These are phyloP conservation scores for Wickerhamiella azyma DNA, from an alignment of 805 yeast genomes.

Conservation along the genomic window DNA sequence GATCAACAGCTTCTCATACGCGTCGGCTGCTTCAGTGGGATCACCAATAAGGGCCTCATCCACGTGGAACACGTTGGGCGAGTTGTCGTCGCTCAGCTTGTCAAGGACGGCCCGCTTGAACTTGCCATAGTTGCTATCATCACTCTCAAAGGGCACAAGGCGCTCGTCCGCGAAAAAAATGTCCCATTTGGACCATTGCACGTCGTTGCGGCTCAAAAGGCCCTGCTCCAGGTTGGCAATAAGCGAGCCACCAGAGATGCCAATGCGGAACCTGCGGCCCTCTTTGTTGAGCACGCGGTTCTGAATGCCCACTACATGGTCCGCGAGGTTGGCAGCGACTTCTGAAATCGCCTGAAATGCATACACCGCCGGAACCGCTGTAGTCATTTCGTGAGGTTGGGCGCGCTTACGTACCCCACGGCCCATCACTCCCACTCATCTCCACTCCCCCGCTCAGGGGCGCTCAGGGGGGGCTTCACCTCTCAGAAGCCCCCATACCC, in stretches of 20 bases:
- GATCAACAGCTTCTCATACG: conserved; percentile 73
- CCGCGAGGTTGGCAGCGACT: conserved; percentile 95
- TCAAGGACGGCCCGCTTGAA: conserved; percentile 76
- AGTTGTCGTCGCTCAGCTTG: conserved; percentile 37
- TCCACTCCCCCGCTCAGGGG: no score
- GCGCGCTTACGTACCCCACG: neutral
- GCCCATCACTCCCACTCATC: no score
- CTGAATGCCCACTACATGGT: conserved; percentile 82
- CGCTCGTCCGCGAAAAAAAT: conserved; percentile 94
- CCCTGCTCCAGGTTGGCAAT: conserved; percentile 82
- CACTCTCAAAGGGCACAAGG: conserved; percentile 71
- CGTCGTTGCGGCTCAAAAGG: conserved; percentile 54
- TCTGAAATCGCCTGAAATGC: conserved; percentile 81
- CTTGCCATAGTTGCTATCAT: conserved; percentile 80
- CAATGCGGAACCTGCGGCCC: conserved; percentile 66
- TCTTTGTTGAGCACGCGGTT: conserved; percentile 40
- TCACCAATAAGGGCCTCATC: conserved; percentile 52
- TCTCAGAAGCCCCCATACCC: no score
- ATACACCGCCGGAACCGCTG: conserved; percentile 85
- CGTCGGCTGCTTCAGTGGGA: conserved; percentile 82
- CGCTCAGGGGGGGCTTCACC: no score
- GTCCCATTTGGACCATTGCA: conserved; percentile 92
- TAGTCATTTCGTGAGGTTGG: conserved; percentile 43
- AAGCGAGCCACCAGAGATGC: conserved; percentile 85
- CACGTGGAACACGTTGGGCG: conserved; percentile 70